phyloP scores from a whole-genome alignment of 2,329 filamentous ascomycete genomes.

The Alternaria novae-zelandiae region DNA sequence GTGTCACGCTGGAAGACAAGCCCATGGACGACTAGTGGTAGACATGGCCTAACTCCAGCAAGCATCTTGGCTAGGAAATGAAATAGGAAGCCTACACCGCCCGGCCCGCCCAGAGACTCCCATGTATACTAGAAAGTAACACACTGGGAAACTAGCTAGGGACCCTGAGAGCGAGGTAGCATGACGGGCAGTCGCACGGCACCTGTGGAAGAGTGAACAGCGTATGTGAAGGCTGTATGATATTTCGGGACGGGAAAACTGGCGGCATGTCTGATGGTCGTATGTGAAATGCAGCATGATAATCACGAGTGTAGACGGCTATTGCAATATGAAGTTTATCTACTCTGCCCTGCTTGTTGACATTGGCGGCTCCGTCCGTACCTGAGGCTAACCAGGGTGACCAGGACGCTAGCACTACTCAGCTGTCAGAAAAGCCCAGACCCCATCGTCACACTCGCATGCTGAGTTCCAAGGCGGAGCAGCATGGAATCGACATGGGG shows the following conservation, averaged over 20 bases:
- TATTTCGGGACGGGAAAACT: constrained; percentile 23
- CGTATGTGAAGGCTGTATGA: constrained; percentile 20
- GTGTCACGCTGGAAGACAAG: constrained; percentile 74
- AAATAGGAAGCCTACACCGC: neutral
- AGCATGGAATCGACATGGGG: constrained; percentile 31
- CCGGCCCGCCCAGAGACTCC: neutral
- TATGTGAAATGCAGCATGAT: constrained; percentile 26
- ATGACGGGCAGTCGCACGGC: neutral
- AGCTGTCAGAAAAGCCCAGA: constrained; percentile 20
- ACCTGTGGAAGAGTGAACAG: constrained; percentile 3
- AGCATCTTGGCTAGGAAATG: constrained; percentile 4
- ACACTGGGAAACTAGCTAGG: neutral
- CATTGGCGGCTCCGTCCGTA: constrained; percentile 16
- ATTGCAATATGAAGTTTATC: constrained; percentile 8
- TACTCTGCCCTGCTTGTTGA: constrained; percentile 12
- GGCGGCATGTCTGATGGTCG: constrained; percentile 21
- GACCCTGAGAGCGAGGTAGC: neutral
- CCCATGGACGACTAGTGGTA: constrained; percentile 74
- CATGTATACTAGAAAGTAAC: constrained; percentile 3
- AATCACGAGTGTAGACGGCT: constrained; percentile 32
- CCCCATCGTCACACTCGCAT: constrained; percentile 27
- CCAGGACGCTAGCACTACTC: constrained; percentile 16
- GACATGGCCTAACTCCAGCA: constrained; percentile 12
- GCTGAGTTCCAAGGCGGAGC: constrained; percentile 35
- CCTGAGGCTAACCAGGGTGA: constrained; percentile 26